Conservation (phyloP, 768 basidiomycete species). For the Hygrocybe coccinea region DNA sequence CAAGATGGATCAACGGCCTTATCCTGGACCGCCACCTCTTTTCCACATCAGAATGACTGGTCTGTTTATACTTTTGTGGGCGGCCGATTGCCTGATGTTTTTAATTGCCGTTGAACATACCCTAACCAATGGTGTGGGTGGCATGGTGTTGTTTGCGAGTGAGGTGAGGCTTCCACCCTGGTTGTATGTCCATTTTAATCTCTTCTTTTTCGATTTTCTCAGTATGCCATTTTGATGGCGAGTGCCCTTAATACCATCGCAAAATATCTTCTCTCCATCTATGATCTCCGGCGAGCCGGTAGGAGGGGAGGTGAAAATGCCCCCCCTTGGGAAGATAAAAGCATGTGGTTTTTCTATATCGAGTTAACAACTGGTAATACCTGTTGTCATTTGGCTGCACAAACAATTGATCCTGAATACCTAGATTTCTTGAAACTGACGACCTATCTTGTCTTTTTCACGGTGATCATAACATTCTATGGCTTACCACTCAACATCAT, state of each 20-base stretch:
- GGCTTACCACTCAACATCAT: constrained; percentile 95
- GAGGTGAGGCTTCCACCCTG: constrained; percentile 53
- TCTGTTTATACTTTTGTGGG: constrained; percentile 71
- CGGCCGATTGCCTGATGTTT: constrained; percentile 73
- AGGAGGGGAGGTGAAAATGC: constrained; percentile 76
- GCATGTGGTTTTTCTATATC: constrained; percentile 94
- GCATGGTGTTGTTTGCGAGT: constrained; percentile 92
- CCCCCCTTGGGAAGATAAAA: constrained; percentile 95
- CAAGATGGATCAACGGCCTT: constrained; percentile 96
- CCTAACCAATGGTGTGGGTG: constrained; percentile 71
- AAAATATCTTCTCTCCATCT: constrained; percentile 76
- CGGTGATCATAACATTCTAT: constrained; percentile 88
- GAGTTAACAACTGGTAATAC: constrained; percentile 81
- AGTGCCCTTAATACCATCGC: constrained; percentile 70
- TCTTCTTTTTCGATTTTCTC: constrained; percentile 6
- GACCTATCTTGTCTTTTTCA: constrained; percentile 91
- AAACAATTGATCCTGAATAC: constrained; percentile 9
- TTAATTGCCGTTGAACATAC: constrained; percentile 77
- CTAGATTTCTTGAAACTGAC: constrained; percentile 89
- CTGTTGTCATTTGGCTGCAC: constrained; percentile 4
- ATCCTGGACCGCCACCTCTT: constrained; percentile 73
- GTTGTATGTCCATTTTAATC: constrained; percentile 8
- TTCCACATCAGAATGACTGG: constrained; percentile 82
- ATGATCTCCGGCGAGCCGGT: constrained; percentile 78
- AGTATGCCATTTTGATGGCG: constrained; percentile 89